These are phyloP conservation scores for Ustilago trichophora DNA, from an alignment of 1,284 basidiomycete genomes.

Conservation along the genomic window DNA sequence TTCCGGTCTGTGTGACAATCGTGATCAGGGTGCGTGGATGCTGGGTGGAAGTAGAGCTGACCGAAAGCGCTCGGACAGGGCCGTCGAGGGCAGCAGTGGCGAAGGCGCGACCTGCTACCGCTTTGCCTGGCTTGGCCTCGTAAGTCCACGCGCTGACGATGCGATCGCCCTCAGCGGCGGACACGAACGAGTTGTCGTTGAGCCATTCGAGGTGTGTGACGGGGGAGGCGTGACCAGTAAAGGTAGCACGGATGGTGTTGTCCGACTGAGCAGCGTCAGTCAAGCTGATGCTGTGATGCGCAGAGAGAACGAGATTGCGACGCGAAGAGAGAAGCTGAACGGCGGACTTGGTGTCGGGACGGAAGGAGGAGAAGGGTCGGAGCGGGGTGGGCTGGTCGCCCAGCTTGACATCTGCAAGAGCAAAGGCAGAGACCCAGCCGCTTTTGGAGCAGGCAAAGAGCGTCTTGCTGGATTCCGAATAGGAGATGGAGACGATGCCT, in stretches of 20 bases:
- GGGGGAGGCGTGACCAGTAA: slow-evolving; percentile 58
- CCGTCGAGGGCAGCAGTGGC: slow-evolving; percentile 67
- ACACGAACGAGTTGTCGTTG: slow-evolving; percentile 70
- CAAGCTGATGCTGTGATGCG: slow-evolving; percentile 55
- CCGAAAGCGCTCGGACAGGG: slow-evolving; percentile 63
- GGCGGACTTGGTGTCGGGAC: slow-evolving; percentile 41
- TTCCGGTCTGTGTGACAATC: slow-evolving; percentile 65
- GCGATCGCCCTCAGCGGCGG: slow-evolving; percentile 78
- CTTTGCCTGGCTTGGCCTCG: slow-evolving; percentile 61
- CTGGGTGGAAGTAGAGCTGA: slow-evolving; percentile 44
- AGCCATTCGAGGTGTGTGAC: slow-evolving; percentile 59
- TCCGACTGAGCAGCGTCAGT: slow-evolving; percentile 17
- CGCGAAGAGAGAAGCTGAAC: slow-evolving; percentile 36
- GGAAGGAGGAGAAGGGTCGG: slow-evolving; percentile 35
- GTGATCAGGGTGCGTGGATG: slow-evolving; percentile 64
- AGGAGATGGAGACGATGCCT: slow-evolving; percentile 45
- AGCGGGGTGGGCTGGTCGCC: slow-evolving; percentile 16
- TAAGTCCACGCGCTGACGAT: slow-evolving; percentile 75
- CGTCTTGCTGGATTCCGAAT: slow-evolving; percentile 11
- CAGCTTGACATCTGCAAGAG: slow-evolving; percentile 34
- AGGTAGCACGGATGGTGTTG: slow-evolving; percentile 23
- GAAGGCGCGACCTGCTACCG: slow-evolving; percentile 31
- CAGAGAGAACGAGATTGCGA: slow-evolving; percentile 33
- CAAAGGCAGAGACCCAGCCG: slow-evolving; percentile 49
- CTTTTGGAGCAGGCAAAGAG: slow-evolving; percentile 53